phyloP scores from a whole-genome alignment of 2,329 filamentous ascomycete genomes.

The Colletotrichum graminicola region DNA sequence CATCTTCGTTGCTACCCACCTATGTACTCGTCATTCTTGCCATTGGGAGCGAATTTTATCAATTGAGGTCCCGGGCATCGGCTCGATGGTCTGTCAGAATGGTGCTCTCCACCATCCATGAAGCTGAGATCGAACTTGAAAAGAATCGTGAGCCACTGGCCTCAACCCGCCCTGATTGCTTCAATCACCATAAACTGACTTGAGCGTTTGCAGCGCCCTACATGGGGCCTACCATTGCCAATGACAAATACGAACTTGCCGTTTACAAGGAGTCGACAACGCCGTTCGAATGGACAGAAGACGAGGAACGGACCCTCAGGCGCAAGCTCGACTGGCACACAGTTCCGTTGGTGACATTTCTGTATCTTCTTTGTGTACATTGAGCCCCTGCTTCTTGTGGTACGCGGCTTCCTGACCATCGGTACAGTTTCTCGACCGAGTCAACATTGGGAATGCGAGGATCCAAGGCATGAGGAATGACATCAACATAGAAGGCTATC shows the following conservation, averaged over 20 bases:
- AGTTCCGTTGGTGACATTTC: conserved; percentile 63
- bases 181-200: background rate
- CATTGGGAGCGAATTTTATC: background rate
- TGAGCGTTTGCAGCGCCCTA: background rate
- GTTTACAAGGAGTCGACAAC: background rate
- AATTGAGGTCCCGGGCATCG: background rate
- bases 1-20: background rate
- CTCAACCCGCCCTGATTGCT: too few relatives aligned
- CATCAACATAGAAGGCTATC: conserved; percentile 60
- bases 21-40: background rate
- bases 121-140: background rate
- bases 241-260: conserved; percentile 6
- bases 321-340: conserved; percentile 66
- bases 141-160: background rate
- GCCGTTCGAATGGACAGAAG: conserved; percentile 57
- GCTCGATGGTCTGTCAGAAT: background rate
- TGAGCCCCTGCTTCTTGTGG: conserved; percentile 43
- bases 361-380: conserved; percentile 67
- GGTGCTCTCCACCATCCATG: conserved; percentile 18
- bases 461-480: conserved; percentile 66
- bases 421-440: conserved; percentile 48
- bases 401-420: background rate
- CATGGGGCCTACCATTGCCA: background rate
- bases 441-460: conserved; percentile 66
- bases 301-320: conserved; percentile 62